Conservation (phyloP, 352 stramenopile species). For the Hyphochytrium catenoides region DNA sequence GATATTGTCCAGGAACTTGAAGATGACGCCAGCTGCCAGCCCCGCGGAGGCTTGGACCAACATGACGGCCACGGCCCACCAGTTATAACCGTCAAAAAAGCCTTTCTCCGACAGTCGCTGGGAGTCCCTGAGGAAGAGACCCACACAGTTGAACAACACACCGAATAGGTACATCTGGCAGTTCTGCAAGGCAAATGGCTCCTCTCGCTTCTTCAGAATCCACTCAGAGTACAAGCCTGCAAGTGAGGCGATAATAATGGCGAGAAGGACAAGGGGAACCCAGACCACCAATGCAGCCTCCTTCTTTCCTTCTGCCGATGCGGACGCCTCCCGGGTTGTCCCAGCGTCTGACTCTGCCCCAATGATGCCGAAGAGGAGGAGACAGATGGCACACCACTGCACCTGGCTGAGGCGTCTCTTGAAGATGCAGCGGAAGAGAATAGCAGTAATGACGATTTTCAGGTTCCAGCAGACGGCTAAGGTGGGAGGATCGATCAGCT, state of each 20-base stretch:
- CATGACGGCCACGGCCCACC: conserved; percentile 44
- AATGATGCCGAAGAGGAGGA: conserved; percentile 44
- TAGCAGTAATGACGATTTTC: conserved; percentile 55
- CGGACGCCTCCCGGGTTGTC: conserved; percentile 14
- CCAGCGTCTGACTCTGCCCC: conserved; percentile 47
- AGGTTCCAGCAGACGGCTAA: conserved; percentile 64
- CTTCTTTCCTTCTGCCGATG: too few relatives aligned
- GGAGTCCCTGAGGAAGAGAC: conserved; percentile 19
- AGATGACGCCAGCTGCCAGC: conserved; percentile 43
- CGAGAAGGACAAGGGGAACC: conserved; percentile 29
- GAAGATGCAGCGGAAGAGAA: conserved; percentile 53
- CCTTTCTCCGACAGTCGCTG: conserved; percentile 18
- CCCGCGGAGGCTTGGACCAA: conserved; percentile 38
- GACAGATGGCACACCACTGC: conserved; percentile 34
- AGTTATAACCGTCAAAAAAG: conserved; percentile 52
- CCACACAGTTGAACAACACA: conserved; percentile 45
- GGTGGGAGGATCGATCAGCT: conserved; percentile 52
- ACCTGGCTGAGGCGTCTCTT: conserved; percentile 36
- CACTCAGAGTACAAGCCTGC: conserved; percentile 58
- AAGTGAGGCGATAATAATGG: conserved; percentile 47
- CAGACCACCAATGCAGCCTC: too few relatives aligned
- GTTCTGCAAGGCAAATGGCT: conserved; percentile 49
- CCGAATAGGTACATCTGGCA: conserved; percentile 46
- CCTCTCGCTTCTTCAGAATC: conserved; percentile 46
- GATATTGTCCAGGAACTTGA: conserved; percentile 74